Conservation (phyloP, 2,329 filamentous ascomycete genomes). For the Ascochyta fabae region DNA sequence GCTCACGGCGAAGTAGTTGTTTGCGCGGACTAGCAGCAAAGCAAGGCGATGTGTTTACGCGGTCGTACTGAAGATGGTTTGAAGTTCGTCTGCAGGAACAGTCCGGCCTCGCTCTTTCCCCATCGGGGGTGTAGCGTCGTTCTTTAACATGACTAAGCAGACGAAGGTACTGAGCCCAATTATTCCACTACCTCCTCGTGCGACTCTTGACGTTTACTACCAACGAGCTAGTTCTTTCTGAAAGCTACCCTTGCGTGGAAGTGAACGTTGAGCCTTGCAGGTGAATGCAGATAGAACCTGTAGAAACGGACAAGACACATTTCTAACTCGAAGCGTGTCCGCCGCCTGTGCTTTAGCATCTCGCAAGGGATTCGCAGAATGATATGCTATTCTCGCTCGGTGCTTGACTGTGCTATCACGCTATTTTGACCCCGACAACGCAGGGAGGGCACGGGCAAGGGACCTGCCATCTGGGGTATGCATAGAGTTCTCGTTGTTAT, state of each 20-base stretch:
- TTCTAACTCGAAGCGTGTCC: no score
- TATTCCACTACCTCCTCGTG: no score
- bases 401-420: background rate
- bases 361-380: background rate
- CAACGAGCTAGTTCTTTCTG: background rate
- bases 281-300: no score
- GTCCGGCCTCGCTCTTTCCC: slow-evolving; percentile 21
- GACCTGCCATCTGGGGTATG: background rate
- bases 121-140: slow-evolving; percentile 21
- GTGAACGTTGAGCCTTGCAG: background rate
- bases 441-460: slow-evolving; percentile 2
- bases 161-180: background rate
- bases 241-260: background rate
- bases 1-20: slow-evolving; percentile 29
- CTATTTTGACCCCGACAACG: background rate
- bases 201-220: background rate
- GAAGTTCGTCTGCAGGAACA: slow-evolving; percentile 30
- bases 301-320: no score
- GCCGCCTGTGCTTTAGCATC: background rate
- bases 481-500: slow-evolving; percentile 3
- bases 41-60: slow-evolving; percentile 3
- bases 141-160: slow-evolving; percentile 3
- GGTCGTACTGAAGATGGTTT: slow-evolving; percentile 13
- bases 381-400: background rate
- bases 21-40: slow-evolving; percentile 20